Base-by-base conservation (phyloP, 2,329 filamentous ascomycete species). In the Alternaria sp. region DNA sequence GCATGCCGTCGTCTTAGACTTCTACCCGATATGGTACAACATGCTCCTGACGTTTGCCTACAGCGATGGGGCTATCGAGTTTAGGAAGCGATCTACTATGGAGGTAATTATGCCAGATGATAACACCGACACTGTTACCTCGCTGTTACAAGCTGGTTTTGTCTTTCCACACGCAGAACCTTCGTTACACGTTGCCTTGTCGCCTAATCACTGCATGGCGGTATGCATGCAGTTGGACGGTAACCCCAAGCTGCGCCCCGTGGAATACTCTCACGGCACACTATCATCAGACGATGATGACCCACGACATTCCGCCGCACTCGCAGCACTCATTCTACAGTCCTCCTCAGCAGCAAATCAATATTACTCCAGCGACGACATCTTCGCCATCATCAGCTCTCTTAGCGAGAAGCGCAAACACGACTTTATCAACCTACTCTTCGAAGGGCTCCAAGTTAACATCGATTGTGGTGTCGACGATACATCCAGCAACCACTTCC, bases 381-480 rank as follows among this genome's bases (percentile, higher is more conserved):
- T 82, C 3, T 78, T 84, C 51, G 77, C 81, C 14, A 68, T 83
- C 28, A 57, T 72, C 46, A 68, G 66, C 28, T 57, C 66, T 3
- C 63, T 77, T 7, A 62, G 67, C 13, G 66, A 68, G 24, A 71
- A 70, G 24, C 66, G 71, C 40, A 73, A 69, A 54, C 58, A 66
- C 21, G 63, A 73, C 10, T 82, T 96, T 34, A 79, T 94, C 31
- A 87, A 89, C 9, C 84, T 90, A 24, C 85, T 87, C n/a, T 84
- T 85, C 57, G 85, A 83, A 31, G 71, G 69, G 1, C 65, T 78
- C 4, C 69, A 71, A 42, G 69, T 78, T 1, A 87, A 88, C 49
- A 86, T 93, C 46, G 94, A 98, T 78, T 96, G 93, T 72, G 90
- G 92, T 0, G 85, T 91, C 48, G 91, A 96, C 60, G 81, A 86